Base-by-base conservation (phyloP, 2,329 filamentous ascomycete genomes). In the Pseudocercospora musae region DNA sequence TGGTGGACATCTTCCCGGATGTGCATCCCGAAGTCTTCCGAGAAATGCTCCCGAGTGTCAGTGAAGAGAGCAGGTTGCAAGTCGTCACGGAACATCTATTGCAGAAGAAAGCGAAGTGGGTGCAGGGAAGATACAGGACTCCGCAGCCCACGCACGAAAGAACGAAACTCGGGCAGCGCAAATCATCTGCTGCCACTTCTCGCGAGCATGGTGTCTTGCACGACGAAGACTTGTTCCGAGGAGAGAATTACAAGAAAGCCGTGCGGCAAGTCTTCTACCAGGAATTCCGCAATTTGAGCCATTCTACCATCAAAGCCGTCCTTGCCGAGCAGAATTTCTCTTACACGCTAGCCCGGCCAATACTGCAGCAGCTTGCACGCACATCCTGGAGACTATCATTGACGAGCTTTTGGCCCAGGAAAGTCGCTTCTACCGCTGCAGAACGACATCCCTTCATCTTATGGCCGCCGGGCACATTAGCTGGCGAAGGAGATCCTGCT, bases 1-100 rank as follows among this genome's bases (percentile, higher is more conserved):
- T 95, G 48, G 85, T 87, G 21, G 85, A 85, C 53, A 82, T 93
- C 8, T 95, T 95, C 68, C 91, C 91, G 27, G 86, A 93, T 75
- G 81, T 93, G n/a, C 89, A 92, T 75, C 82, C 90, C 63, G 89
- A 93, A 68, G 90, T 93, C 18, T 91, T 95, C 72, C 85, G 90
- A 49, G 90, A 94, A 78, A 90, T 95, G 84, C 85, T 95, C 54
- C 78, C 82, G 42, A 89, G 82, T 71, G 89, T 93, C 72, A 88
- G 89, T 70, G 86, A 88, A 69, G 89, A 93, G 75, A 94, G 90
- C 65, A 82, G 90, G 67, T 78, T 94, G 23, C 88, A 90, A 48
- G 82, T 95, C 54, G 88, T 93, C 27, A 90, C 90, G 11, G 90
- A 95, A 72, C 84, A 87, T 55, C 79, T 95, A 62, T 80, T 95